Conservation (phyloP, 805 yeast species). For the Wickerhamomyces ciferrii region DNA sequence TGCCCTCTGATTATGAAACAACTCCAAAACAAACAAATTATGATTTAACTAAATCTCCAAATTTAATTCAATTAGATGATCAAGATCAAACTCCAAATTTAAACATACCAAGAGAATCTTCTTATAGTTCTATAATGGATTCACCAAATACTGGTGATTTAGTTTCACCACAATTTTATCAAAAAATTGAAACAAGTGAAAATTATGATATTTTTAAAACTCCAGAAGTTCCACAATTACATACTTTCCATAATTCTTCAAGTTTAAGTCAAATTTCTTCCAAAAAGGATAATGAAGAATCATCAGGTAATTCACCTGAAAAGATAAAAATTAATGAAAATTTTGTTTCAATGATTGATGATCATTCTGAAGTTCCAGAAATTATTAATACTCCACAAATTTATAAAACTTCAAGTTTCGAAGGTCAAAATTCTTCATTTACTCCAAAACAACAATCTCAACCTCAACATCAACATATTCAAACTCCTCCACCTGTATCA, state of each 20-base stretch:
- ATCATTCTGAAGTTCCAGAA: conserved; percentile 5
- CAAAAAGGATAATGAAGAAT: not conserved
- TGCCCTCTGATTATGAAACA: not conserved
- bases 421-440: not conserved
- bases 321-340: conserved; percentile 6
- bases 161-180: not conserved
- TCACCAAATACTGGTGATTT: not conserved
- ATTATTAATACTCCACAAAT: conserved; percentile 6
- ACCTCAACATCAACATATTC: conserved; percentile 1
- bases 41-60: conserved; percentile 21
- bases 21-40: not conserved
- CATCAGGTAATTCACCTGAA: conserved; percentile 1
- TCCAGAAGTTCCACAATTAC: conserved; percentile 16
- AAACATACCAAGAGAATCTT: conserved; percentile 24
- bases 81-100: conserved; percentile 5
- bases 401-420: not conserved
- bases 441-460: conserved; percentile 1
- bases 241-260: conserved; percentile 6
- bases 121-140: conserved; percentile 19
- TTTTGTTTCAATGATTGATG: conserved; percentile 13
- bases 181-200: not conserved
- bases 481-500: conserved; percentile 1
- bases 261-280: conserved; percentile 4
- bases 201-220: conserved; percentile 19
- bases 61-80: conserved; percentile 31